These are phyloP conservation scores for Leishmania martiniquensis DNA, from an alignment of 208 protist species.

Conservation along the genomic window DNA sequence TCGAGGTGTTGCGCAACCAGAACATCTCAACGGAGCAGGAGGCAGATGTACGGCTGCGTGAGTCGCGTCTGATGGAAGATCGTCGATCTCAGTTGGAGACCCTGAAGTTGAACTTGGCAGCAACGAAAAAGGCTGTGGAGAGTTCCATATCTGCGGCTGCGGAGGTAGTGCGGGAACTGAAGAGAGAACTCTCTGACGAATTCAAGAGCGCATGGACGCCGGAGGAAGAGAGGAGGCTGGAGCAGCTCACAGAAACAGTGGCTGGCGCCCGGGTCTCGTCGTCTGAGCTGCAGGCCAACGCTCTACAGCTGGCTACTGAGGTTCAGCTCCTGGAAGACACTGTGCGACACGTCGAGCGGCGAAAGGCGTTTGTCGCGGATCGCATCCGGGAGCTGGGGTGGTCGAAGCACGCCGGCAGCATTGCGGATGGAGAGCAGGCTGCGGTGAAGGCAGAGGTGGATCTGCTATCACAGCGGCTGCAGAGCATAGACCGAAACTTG, in stretches of 20 bases:
- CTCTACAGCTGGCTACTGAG: slow-evolving; percentile 66
- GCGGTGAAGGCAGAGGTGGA: slow-evolving; percentile 63
- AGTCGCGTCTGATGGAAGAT: slow-evolving; percentile 45
- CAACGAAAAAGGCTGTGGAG: slow-evolving; percentile 47
- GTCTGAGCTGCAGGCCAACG: slow-evolving; percentile 44
- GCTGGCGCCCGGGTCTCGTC: slow-evolving; percentile 36
- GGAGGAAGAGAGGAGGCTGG: slow-evolving; percentile 71
- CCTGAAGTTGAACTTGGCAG: slow-evolving; percentile 51
- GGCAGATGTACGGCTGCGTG: slow-evolving; percentile 44
- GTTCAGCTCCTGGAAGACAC: slow-evolving; percentile 79
- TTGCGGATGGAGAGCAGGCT: slow-evolving; percentile 39
- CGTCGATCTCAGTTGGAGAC: slow-evolving; percentile 42
- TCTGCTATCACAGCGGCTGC: slow-evolving; percentile 47
- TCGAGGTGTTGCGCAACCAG: slow-evolving; percentile 67
- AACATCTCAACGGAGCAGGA: slow-evolving; percentile 48
- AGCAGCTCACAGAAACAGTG: slow-evolving; percentile 57
- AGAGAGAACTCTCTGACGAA: slow-evolving; percentile 57
- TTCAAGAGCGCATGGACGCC: slow-evolving; percentile 67
- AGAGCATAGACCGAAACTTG: slow-evolving; percentile 41
- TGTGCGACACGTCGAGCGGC: slow-evolving; percentile 50
- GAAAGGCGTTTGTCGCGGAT: slow-evolving; percentile 57
- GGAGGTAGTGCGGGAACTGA: slow-evolving; percentile 34
- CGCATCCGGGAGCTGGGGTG: slow-evolving; percentile 70
- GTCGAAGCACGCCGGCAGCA: slow-evolving; percentile 40
- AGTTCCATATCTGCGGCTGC: slow-evolving; percentile 43